A percentile compares a stretch with the other conserved stretches of the same genome.
phyloP scores from a whole-genome alignment of 768 basidiomycete species.

The Neoboletus brunneissimus region DNA sequence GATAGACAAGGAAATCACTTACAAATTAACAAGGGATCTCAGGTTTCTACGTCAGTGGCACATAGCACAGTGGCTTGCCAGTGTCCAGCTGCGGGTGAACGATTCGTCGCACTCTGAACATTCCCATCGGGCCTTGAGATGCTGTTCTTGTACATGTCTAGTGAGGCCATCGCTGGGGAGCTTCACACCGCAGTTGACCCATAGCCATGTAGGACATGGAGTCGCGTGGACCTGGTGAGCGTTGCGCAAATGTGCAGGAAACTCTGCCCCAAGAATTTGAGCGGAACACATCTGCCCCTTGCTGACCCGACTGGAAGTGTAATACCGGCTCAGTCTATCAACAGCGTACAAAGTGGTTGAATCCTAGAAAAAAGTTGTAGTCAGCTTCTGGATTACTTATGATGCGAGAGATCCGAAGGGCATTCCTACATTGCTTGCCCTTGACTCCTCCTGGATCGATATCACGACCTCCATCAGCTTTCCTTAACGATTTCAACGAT shows the following conservation, averaged over 20 bases:
- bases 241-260: background rate
- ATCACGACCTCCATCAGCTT: too few species aligned
- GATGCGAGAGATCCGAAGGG: background rate
- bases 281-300: background rate
- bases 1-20: too few species aligned
- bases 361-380: background rate
- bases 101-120: too few species aligned
- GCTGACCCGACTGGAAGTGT: background rate
- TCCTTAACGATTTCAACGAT: too few species aligned
- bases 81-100: too few species aligned
- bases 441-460: too few species aligned
- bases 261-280: background rate
- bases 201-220: background rate
- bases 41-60: too few species aligned
- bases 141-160: background rate
- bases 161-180: background rate
- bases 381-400: background rate
- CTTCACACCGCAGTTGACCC: background rate
- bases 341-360: too few species aligned
- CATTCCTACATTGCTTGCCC: too few species aligned
- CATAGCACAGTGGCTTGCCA: too few species aligned
- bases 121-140: background rate
- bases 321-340: too few species aligned
- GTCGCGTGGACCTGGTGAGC: background rate
- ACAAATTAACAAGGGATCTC: too few species aligned